phyloP scores from a whole-genome alignment of 2,329 filamentous ascomycete genomes.

The Fusarium scirpi region DNA sequence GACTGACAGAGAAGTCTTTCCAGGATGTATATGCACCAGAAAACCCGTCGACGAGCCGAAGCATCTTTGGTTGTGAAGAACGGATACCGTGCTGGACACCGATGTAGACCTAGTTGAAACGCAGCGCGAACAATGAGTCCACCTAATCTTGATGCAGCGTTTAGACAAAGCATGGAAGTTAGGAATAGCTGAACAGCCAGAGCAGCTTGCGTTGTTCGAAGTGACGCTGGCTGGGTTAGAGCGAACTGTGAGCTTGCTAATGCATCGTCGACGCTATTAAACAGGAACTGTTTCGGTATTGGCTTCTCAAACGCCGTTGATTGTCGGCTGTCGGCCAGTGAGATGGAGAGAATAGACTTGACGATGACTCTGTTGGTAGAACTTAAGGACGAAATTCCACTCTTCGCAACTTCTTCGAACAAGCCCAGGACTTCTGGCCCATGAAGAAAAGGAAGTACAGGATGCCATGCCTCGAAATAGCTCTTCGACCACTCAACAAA shows the following conservation, averaged over 20 bases:
- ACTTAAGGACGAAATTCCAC: slow-evolving; percentile 48
- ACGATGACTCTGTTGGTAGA: slow-evolving; percentile 57
- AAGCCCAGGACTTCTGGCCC: slow-evolving; percentile 62
- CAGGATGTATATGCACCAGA: slow-evolving; percentile 68
- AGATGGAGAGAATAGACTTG: slow-evolving; percentile 65
- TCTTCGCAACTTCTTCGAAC: slow-evolving; percentile 58
- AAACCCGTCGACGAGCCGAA: slow-evolving; percentile 63
- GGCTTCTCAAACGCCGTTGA: slow-evolving; percentile 40
- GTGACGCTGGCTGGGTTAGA: slow-evolving; percentile 60
- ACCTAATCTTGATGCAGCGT: slow-evolving; percentile 67
- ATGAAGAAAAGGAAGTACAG: slow-evolving; percentile 67
- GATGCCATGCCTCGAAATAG: slow-evolving; percentile 70
- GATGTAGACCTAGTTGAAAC: slow-evolving; percentile 69
- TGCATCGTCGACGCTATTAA: slow-evolving; percentile 62
- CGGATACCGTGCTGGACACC: slow-evolving; percentile 65
- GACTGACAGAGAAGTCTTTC: slow-evolving; percentile 68
- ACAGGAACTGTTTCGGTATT: slow-evolving; percentile 59
- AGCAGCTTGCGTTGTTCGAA: slow-evolving; percentile 62
- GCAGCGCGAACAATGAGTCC: slow-evolving; percentile 67
- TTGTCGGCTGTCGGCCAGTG: slow-evolving; percentile 65
- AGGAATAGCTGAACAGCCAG: slow-evolving; percentile 67
- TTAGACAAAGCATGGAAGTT: slow-evolving; percentile 66
- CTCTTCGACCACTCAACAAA: slow-evolving; percentile 62
- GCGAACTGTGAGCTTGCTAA: slow-evolving; percentile 62
- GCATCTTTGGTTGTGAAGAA: slow-evolving; percentile 62